phyloP scores from a whole-genome alignment of 345 rosid species.

The Sonneratia alba region DNA sequence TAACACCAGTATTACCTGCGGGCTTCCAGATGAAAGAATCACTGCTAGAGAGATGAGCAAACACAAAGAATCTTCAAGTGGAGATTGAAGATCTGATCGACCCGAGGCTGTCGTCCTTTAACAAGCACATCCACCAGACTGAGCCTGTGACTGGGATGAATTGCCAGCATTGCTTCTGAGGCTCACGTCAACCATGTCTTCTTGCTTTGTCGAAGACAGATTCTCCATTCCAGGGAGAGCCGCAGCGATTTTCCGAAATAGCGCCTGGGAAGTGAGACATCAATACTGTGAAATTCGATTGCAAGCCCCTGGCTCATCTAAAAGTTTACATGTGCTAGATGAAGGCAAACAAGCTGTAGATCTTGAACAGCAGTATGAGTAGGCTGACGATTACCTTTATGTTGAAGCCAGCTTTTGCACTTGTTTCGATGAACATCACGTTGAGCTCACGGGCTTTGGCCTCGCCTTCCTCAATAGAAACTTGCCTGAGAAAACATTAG shows the following conservation, averaged over 20 bases:
- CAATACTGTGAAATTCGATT: background rate
- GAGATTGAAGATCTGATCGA: background rate
- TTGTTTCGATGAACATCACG: constrained; percentile 86
- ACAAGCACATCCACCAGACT: constrained; percentile 85
- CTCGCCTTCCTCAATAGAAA: constrained; percentile 91
- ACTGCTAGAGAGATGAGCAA: background rate
- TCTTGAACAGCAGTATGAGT: too few relatives aligned
- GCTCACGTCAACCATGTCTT: constrained; percentile 96
- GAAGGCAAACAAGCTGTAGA: too few relatives aligned
- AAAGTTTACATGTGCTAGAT: background rate
- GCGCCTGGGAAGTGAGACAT: constrained; percentile 36
- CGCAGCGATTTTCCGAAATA: constrained; percentile 86
- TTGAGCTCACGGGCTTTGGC: constrained; percentile 75
- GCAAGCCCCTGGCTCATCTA: too few relatives aligned
- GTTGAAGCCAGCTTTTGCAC: constrained; percentile 93
- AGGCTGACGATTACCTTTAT: constrained; percentile 45
- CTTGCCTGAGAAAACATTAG: constrained; percentile 44
- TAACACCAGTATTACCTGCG: background rate
- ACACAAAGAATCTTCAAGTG: too few relatives aligned
- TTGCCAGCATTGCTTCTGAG: constrained; percentile 48
- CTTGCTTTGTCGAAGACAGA: constrained; percentile 75
- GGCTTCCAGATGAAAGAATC: background rate
- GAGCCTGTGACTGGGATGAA: constrained; percentile 70
- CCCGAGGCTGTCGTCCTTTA: constrained; percentile 8
- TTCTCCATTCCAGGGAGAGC: constrained; percentile 97